Evolutionary conservation across 2,329 filamentous ascomycete genomes (phyloP).

Genomic region (Xylaria sp.): DNA sequence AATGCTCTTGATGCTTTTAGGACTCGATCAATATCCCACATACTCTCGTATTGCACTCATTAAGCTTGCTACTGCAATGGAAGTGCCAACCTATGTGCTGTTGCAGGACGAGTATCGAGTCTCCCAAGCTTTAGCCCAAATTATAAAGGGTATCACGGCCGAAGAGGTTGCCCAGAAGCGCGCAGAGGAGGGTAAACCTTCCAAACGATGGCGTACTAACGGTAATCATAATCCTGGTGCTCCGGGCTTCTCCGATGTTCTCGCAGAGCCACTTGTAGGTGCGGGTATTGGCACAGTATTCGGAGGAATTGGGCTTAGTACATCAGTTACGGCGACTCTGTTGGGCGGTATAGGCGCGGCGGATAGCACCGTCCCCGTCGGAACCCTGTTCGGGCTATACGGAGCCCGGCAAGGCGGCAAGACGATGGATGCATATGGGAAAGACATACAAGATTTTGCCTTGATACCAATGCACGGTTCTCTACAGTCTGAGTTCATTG

Average conservation of each 20-base stretch:
- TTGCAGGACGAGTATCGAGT: slow-evolving; percentile 80
- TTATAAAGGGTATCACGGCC: slow-evolving; percentile 75
- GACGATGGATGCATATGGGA: slow-evolving; percentile 88
- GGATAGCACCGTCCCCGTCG: slow-evolving; percentile 82
- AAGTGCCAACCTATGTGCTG: slow-evolving; percentile 72
- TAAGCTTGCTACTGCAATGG: slow-evolving; percentile 75
- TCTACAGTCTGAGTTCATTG: slow-evolving; percentile 56
- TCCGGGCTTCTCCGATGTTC: slow-evolving; percentile 56
- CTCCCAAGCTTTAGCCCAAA: slow-evolving; percentile 77
- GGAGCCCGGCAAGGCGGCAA: slow-evolving; percentile 83
- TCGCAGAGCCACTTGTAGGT: slow-evolving; percentile 80
- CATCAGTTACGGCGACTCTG: slow-evolving; percentile 79
- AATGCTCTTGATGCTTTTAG: slow-evolving; percentile 77
- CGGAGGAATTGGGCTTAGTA: slow-evolving; percentile 79
- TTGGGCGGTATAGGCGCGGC: slow-evolving; percentile 84
- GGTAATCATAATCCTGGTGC: slow-evolving; percentile 65
- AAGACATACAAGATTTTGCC: slow-evolving; percentile 88
- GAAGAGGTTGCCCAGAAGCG: slow-evolving; percentile 73
- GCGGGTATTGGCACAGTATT: slow-evolving; percentile 84
- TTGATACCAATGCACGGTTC: slow-evolving; percentile 78
- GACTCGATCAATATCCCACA: slow-evolving; percentile 80
- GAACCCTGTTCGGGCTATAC: slow-evolving; percentile 91
- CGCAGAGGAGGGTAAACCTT: slow-evolving; percentile 71
- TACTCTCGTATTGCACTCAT: slow-evolving; percentile 79
- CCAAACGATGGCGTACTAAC: slow-evolving; percentile 61